Base-by-base conservation (phyloP, 306 rosid genomes). In the cucumber (Cucumis sativus) region DNA sequence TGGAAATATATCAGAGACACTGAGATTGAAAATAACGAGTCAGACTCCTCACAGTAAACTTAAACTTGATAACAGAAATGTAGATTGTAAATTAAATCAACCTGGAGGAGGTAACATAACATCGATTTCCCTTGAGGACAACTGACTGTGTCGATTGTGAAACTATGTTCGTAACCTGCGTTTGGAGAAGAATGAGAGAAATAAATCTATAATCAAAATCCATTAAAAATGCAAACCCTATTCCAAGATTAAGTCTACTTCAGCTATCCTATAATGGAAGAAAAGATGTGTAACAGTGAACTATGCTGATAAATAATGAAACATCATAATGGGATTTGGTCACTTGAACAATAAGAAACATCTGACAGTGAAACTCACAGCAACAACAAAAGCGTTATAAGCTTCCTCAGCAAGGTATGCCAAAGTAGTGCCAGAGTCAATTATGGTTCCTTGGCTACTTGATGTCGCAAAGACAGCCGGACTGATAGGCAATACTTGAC, bases 381-480 rank as follows among this genome's bases (percentile, higher is more conserved):
- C 98, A 81, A 41, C 84, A 73, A 96, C 85, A 61, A 96, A 92
- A 79, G 98, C 90, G 71, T 82, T 86, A 77, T 85, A 96, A 62
- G 99, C 99, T 76, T 84, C 93, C 83, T 89, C 96, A 17, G 97
- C 96, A 79, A 96, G 97, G 84, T 96, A 96, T 15, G 98, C 98
- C 88, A 96, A 86, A 65, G 99, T 96, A 71, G 99, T 96, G 81
- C 99, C 99, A 16, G 99, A 92, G 80, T 96, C 99, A 80, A 96
- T 65, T 63, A 96, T 92, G 80, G 99, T 92, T 70, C 99, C 99
- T 81, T 86, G 78, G 82, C 75, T 87, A 86, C 54, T 91, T 79
- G 99, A 88, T 77, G 98, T 92, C 77, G 91, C 79, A 77, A 96
- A 96, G 74, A 92, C 93, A 7, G 92, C 21, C 33, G 97, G 82